These are phyloP conservation scores for Boletales sp. DNA, from an alignment of 768 basidiomycete species.

Conservation along the genomic window DNA sequence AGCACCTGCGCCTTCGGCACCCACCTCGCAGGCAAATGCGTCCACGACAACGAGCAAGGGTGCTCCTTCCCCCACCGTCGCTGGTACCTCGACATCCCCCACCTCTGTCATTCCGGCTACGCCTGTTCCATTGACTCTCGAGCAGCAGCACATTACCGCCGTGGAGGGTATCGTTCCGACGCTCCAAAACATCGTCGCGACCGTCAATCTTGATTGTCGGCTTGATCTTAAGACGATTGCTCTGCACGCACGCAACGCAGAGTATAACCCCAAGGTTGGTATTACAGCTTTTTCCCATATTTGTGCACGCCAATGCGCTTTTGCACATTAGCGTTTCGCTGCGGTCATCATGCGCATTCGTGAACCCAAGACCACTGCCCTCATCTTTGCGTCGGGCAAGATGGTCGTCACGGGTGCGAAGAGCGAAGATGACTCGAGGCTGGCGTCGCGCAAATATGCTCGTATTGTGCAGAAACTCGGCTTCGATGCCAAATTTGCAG, in stretches of 20 bases:
- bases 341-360: slow-evolving; percentile 99
- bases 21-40: slow-evolving; percentile 27
- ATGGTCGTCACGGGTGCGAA: slow-evolving; percentile 99
- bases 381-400: slow-evolving; percentile 99
- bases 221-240: slow-evolving; percentile 98
- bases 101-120: slow-evolving; percentile 57
- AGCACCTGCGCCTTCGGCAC: slow-evolving; percentile 2
- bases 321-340: slow-evolving; percentile 92
- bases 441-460: slow-evolving; percentile 98
- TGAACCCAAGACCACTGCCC: slow-evolving; percentile 98
- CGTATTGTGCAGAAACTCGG: slow-evolving; percentile 99
- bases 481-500: slow-evolving; percentile 98
- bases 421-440: slow-evolving; percentile 94
- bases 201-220: slow-evolving; percentile 95
- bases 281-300: slow-evolving; percentile 33
- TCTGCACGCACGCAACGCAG: slow-evolving; percentile 95
- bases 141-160: slow-evolving; percentile 93
- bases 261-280: slow-evolving; percentile 99
- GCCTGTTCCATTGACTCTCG: slow-evolving; percentile 72
- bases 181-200: slow-evolving; percentile 98
- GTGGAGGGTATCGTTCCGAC: slow-evolving; percentile 99
- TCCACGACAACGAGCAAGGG: slow-evolving; percentile 29
- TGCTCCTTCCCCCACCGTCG: slow-evolving; percentile 39
- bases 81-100: slow-evolving; percentile 59
- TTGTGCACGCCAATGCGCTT: slow-evolving; percentile 59